These are phyloP conservation scores for Salvia sclarea DNA, from an alignment of 305 asterid species.

Conservation along the genomic window DNA sequence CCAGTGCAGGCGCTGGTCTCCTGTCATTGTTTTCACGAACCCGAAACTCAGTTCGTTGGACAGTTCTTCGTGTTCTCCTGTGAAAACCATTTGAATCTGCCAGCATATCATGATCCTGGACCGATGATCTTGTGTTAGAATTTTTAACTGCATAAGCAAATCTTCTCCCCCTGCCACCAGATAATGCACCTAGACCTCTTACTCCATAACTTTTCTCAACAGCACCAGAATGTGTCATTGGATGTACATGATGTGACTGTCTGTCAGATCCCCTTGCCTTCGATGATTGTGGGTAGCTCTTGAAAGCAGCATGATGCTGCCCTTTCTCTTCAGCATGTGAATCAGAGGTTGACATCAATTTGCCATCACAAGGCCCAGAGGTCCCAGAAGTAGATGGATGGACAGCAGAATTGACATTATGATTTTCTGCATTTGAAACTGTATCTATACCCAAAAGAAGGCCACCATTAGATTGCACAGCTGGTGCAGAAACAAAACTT, in stretches of 20 bases:
- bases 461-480: conserved; percentile 44
- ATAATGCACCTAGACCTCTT: conserved; percentile 48
- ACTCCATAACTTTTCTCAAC: conserved; percentile 48
- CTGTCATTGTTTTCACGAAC: conserved; percentile 73
- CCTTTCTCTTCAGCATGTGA: conserved; percentile 50
- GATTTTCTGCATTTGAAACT: conserved; percentile 34
- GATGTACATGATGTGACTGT: conserved; percentile 41
- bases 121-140: conserved; percentile 47
- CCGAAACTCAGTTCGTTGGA: conserved; percentile 78
- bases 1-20: conserved; percentile 45
- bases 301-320: conserved; percentile 39
- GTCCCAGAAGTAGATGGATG: conserved; percentile 34
- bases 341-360: conserved; percentile 37
- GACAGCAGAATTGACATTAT: conserved; percentile 29
- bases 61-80: conserved; percentile 71
- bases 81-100: conserved; percentile 62
- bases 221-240: conserved; percentile 39
- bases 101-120: conserved; percentile 45
- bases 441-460: conserved; percentile 36
- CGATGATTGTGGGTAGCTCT: conserved; percentile 38
- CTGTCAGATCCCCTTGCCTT: conserved; percentile 50
- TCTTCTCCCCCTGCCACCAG: conserved; percentile 73
- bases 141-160: conserved; percentile 70
- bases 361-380: conserved; percentile 41
- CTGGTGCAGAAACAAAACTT: conserved; percentile 41